phyloP scores from a whole-genome alignment of 768 basidiomycete species.

The Boletus sp. region DNA sequence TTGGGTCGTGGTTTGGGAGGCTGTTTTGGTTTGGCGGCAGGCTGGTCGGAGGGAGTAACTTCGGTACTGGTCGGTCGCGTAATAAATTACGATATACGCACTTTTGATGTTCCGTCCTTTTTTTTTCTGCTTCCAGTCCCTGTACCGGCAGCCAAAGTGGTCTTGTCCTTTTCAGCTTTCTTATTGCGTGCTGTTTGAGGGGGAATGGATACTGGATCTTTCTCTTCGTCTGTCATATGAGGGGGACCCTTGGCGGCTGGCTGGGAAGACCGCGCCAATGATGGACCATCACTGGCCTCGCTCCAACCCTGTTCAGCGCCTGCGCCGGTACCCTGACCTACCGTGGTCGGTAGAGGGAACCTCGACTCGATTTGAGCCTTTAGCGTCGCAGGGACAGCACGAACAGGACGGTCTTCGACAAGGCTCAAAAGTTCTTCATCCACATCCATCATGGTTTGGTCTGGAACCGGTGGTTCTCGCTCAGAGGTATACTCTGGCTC shows the following conservation, averaged over 20 bases:
- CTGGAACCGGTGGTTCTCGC: constrained; percentile 1
- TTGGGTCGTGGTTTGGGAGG: constrained; percentile 33
- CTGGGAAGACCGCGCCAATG: constrained; percentile 3
- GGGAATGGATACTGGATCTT: constrained; percentile 57
- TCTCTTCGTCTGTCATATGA: constrained; percentile 16
- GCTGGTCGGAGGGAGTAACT: constrained; percentile 4
- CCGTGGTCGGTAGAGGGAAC: neutral
- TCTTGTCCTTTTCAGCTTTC: constrained; percentile 27
- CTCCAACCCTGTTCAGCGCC: neutral
- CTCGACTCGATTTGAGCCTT: constrained; percentile 1
- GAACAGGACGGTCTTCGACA: constrained; percentile 47
- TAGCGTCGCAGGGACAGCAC: neutral
- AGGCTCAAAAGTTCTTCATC: constrained; percentile 67
- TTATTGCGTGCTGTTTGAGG: constrained; percentile 37
- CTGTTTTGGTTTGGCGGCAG: constrained; percentile 27
- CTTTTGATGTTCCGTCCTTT: constrained; percentile 25
- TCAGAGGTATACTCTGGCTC: constrained; percentile 3
- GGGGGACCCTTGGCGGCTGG: constrained; percentile 7
- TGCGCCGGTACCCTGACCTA: neutral
- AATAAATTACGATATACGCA: constrained; percentile 2
- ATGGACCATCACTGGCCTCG: constrained; percentile 3
- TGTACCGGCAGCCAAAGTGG: neutral
- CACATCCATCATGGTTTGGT: constrained; percentile 42
- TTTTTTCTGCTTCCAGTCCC: constrained; percentile 36
- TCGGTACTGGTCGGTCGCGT: neutral